Percentiles rank a stretch among this genome's conserved stretches.
phyloP scores from a whole-genome alignment of 2,329 filamentous ascomycete genomes.

The Claviceps lovelessii region DNA sequence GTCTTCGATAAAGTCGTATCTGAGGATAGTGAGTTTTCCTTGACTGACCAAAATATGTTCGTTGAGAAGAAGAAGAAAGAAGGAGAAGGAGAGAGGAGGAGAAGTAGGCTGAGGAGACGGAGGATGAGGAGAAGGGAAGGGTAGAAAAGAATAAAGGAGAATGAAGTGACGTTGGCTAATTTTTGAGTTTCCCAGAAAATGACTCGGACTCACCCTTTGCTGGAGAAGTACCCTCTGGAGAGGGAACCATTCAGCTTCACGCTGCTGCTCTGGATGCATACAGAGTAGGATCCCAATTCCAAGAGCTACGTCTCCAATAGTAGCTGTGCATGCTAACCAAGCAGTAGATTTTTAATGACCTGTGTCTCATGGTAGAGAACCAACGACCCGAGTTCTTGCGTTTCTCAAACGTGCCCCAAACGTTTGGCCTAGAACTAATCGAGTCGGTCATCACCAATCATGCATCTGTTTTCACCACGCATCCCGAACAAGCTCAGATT shows the following conservation, averaged over 20 bases:
- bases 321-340: slow-evolving; percentile 5
- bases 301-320: too few relatives aligned
- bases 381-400: slow-evolving; percentile 70
- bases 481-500: slow-evolving; percentile 69
- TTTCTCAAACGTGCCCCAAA: slow-evolving; percentile 62
- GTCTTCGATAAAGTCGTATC: slow-evolving; percentile 81
- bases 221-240: slow-evolving; percentile 52
- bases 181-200: slow-evolving; percentile 19
- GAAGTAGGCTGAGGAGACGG: too few relatives aligned
- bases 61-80: too few relatives aligned
- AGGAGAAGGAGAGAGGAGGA: too few relatives aligned
- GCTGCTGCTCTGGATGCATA: slow-evolving; percentile 77
- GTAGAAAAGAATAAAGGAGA: background rate
- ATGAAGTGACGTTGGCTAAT: background rate
- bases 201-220: slow-evolving; percentile 39
- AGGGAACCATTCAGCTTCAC: slow-evolving; percentile 51
- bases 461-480: slow-evolving; percentile 59
- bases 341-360: slow-evolving; percentile 66
- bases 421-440: slow-evolving; percentile 80
- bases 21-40: slow-evolving; percentile 51
- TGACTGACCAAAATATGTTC: too few relatives aligned
- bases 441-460: slow-evolving; percentile 83
- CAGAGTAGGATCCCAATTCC: slow-evolving; percentile 35
- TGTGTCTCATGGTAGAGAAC: slow-evolving; percentile 76
- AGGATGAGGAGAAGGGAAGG: too few relatives aligned